Percentiles rank a stretch among this genome's conserved stretches.
Conservation (phyloP, 2,329 filamentous ascomycete species). For the Exophiala oligosperma region DNA sequence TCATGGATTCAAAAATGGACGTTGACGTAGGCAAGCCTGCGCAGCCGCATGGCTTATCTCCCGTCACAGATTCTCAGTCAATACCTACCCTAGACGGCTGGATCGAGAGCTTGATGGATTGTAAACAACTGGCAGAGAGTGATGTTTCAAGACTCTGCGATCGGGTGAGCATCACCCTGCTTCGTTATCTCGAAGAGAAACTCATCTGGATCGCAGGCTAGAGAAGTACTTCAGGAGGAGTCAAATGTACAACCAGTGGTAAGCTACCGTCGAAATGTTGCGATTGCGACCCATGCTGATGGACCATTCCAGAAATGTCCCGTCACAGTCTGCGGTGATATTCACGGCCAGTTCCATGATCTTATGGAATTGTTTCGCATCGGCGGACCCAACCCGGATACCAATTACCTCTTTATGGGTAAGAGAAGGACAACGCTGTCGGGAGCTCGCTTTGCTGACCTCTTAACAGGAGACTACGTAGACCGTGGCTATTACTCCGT, state of each 20-base stretch:
- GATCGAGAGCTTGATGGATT: slow-evolving; percentile 97
- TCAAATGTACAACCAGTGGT: slow-evolving; percentile 99
- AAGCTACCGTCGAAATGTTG: slow-evolving; percentile 35
- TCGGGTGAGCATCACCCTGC: slow-evolving; percentile 65
- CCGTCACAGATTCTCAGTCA: slow-evolving; percentile 78
- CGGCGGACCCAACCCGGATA: slow-evolving; percentile 94
- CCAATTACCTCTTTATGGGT: slow-evolving; percentile 99
- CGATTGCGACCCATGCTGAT: slow-evolving; percentile 7
- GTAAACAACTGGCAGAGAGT: slow-evolving; percentile 93
- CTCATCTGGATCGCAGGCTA: slow-evolving; percentile 59
- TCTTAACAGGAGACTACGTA: slow-evolving; percentile 80
- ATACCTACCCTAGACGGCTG: slow-evolving; percentile 94
- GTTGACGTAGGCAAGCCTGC: slow-evolving; percentile 85
- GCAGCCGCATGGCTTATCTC: slow-evolving; percentile 71
- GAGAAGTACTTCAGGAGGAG: slow-evolving; percentile 95
- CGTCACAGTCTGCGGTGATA: slow-evolving; percentile 97
- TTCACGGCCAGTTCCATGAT: slow-evolving; percentile 98
- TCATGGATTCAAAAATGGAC: slow-evolving; percentile 98
- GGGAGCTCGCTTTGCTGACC: slow-evolving; percentile 6
- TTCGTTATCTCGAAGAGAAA: slow-evolving; percentile 4
- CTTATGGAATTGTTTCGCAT: slow-evolving; percentile 99
- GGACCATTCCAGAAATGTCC: slow-evolving; percentile 75
- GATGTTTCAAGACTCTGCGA: slow-evolving; percentile 97
- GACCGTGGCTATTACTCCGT: slow-evolving; percentile 99
- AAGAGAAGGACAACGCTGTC: slow-evolving; percentile 21